Evolutionary conservation across 352 stramenopile species (phyloP), one percentile per base, ranked within the genome.

Genomic region (Plasmopara viticola): DNA sequence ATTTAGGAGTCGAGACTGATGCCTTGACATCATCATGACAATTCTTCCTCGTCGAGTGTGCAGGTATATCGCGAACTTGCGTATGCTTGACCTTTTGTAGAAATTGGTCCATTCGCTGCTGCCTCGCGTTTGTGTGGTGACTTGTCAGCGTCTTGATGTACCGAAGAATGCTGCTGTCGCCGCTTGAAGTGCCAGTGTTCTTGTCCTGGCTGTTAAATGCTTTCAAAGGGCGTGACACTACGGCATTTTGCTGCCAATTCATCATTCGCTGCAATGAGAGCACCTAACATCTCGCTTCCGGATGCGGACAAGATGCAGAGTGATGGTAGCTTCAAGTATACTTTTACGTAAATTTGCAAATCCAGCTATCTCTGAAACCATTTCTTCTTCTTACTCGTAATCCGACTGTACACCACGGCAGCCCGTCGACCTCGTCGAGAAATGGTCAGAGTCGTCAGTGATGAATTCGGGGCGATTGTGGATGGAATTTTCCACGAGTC

Each of bases 391-490:
- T 83, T 70, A 10, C 73, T 80, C 59, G 87, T 87, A 66, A 72
- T 65, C 20, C 75, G 73, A 41, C 76, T 89, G 58, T 84, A 83
- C 6, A 82, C 60, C 4, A 69, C 72, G 9, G 78, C 70, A 40
- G 74, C 74, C 45, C 80, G 75, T 4, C 80, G 72, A 5, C 78
- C 78, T 38, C 78, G 78, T 28, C 72, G 51, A 0, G 80, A 87
- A 39, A 88, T 89, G 1, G 80, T 91, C 51, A 91, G 65, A 25
- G 64, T 76, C 17, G 75, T 86, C 18, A 91, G 74, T 42, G 79
- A 74, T 18, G 78, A 72, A 55, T 76, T 89, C 29, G 68, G 74
- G 34, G 72, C 67, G 7, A 62, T 63, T 17, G 75, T 86, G 5
- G 58, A 71, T 44, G 80, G 78, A 0, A 64, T 50, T 33, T 84